These are phyloP conservation scores for Microbotryum scabiosae DNA, from an alignment of 1,284 basidiomycete species.

Conservation along the genomic window DNA sequence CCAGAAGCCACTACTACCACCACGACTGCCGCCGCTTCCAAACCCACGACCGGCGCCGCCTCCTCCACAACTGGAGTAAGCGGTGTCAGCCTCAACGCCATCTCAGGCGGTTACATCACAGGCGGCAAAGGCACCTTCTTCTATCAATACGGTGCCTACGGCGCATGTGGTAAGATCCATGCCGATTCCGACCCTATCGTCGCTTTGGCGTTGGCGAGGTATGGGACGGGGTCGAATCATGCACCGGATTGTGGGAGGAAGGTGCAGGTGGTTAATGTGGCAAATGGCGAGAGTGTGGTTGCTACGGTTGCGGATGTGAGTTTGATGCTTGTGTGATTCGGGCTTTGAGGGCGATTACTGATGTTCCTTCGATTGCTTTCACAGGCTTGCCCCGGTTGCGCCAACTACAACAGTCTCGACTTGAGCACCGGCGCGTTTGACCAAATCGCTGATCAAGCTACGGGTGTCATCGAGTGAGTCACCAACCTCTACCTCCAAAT, in stretches of 20 bases:
- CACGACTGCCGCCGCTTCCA: not conserved
- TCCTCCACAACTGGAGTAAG: not conserved
- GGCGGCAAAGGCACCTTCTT: slow-evolving; percentile 53
- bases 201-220: slow-evolving; percentile 50
- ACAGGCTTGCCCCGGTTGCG: slow-evolving; percentile 13
- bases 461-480: slow-evolving; percentile 50
- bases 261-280: slow-evolving; percentile 55
- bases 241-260: slow-evolving; percentile 57
- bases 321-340: slow-evolving; percentile 51
- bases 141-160: slow-evolving; percentile 53
- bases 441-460: slow-evolving; percentile 48
- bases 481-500: no score
- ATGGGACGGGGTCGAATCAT: slow-evolving; percentile 46
- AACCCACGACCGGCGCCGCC: not conserved
- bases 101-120: not conserved
- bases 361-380: not conserved
- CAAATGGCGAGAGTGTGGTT: slow-evolving; percentile 19
- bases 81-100: not conserved
- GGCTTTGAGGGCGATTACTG: not conserved
- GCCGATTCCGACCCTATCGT: slow-evolving; percentile 58
- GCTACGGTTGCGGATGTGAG: slow-evolving; percentile 53
- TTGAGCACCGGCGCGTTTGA: slow-evolving; percentile 65
- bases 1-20: not conserved
- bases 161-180: slow-evolving; percentile 62
- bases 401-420: slow-evolving; percentile 50